Conservation (phyloP, 306 rosid species). For the Neltuma alba region DNA sequence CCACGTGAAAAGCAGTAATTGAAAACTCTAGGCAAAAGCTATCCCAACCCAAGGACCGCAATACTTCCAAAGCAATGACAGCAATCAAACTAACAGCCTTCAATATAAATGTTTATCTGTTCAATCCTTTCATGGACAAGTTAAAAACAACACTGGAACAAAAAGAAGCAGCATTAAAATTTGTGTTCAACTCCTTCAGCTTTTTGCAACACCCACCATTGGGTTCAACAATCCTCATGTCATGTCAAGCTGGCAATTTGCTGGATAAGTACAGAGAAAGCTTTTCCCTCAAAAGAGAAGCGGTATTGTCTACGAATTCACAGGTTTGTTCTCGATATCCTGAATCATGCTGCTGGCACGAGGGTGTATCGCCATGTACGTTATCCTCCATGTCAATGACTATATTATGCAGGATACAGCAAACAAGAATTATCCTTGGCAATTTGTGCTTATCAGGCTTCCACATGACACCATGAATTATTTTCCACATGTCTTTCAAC, state of each 20-base stretch:
- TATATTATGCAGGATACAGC: slow-evolving; percentile 88
- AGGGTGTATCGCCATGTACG: slow-evolving; percentile 50
- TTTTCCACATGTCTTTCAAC: slow-evolving; percentile 82
- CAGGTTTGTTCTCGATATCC: slow-evolving; percentile 69
- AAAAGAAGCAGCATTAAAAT: neutral
- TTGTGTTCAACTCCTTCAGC: slow-evolving; percentile 16
- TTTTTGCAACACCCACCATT: slow-evolving; percentile 1
- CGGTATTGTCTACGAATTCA: slow-evolving; percentile 52
- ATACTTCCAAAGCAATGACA: neutral
- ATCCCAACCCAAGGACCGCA: neutral
- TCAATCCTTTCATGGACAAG: neutral
- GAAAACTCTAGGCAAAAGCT: neutral
- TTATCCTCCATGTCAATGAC: slow-evolving; percentile 80
- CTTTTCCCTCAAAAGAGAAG: slow-evolving; percentile 58
- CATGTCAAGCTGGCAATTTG: slow-evolving; percentile 34
- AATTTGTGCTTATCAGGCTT: slow-evolving; percentile 78
- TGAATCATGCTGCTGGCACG: slow-evolving; percentile 64
- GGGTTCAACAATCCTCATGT: neutral
- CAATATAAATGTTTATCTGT: neutral
- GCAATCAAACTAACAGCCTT: neutral
- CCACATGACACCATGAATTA: slow-evolving; percentile 89
- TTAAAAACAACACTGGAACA: neutral
- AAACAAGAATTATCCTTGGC: slow-evolving; percentile 82
- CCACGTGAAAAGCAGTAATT: neutral
- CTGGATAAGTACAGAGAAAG: slow-evolving; percentile 60